Base-by-base conservation (phyloP, 306 rosid genomes). In the Prunus persica region DNA sequence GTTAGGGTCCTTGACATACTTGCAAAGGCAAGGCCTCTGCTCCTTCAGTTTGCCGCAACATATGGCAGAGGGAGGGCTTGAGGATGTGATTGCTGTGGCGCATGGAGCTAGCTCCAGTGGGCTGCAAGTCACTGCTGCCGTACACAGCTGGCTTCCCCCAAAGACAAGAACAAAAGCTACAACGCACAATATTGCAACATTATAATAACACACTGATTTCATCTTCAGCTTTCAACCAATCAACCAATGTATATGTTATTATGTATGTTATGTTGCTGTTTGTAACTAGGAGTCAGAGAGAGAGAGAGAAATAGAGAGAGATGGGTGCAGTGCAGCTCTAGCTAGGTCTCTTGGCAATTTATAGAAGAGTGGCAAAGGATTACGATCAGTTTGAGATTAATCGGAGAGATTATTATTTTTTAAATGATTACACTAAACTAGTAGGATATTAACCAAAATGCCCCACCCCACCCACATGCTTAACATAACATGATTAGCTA, bases 21-120 rank as follows among this genome's bases (percentile, higher is more conserved):
- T 72, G 81, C 93, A 89, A 77, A 89, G 89, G 79, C 93, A 86
- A 64, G 89, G 85, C 79, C 80, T 84, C 60, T 86, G 90, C 63
- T 89, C 84, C 79, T 76, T 86, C 47, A 86, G 52, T 71, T 85
- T 87, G 14, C 73, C 69, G 72, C 93, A 89, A 41, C 93, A 89
- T 2, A 47, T 52, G 11, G 78, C 25, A 2, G 90, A 54, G 10
- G 89, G 87, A 61, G 83, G 81, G 60, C 2, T 82, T 0, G 84
- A 67, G 2, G 89, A 62, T 12, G 71, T 86, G 54, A 89, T 80
- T 41, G 93, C 83, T 0, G 78, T 80, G 0, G 79, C 85, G 54
- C 87, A 89, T 24, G 90, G 76, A 65, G 83, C 81, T 67, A 89
- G 79, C 79, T 84, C 80, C 61, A 79, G 19, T 14, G 86, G 84